phyloP scores from a whole-genome alignment of 1,139 yeast genomes.

The Yamadazyma taylorii region DNA sequence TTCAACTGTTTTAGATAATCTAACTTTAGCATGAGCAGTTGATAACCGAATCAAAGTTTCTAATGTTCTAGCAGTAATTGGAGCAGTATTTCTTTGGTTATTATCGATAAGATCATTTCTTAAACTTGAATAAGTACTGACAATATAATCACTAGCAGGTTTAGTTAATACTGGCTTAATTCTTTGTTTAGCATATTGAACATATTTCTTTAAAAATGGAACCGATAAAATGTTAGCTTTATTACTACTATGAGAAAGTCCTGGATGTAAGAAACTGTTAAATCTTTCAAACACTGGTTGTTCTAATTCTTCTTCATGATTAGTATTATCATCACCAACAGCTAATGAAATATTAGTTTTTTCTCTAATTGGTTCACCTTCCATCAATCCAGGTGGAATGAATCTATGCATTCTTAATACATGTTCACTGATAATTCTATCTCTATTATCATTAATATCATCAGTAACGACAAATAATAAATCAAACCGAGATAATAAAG shows the following conservation, averaged over 20 bases:
- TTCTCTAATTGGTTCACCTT: constrained; percentile 94
- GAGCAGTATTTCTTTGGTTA: constrained; percentile 82
- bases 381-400: constrained; percentile 83
- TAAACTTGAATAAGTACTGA: constrained; percentile 72
- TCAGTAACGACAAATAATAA: constrained; percentile 93
- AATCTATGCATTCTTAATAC: constrained; percentile 92
- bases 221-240: constrained; percentile 72
- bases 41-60: constrained; percentile 95
- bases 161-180: constrained; percentile 77
- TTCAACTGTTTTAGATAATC: constrained; percentile 75
- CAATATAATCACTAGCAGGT: constrained; percentile 80
- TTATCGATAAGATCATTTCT: constrained; percentile 77
- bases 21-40: constrained; percentile 95
- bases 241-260: constrained; percentile 46
- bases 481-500: constrained; percentile 94
- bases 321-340: constrained; percentile 68
- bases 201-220: constrained; percentile 85
- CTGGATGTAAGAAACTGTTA: constrained; percentile 81
- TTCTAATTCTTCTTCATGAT: constrained; percentile 48
- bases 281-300: constrained; percentile 77
- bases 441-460: constrained; percentile 83
- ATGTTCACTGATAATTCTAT: constrained; percentile 89
- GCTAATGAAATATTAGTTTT: constrained; percentile 67
- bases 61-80: constrained; percentile 96
- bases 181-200: constrained; percentile 92